These are phyloP conservation scores for Trichoderma parareesei DNA, from an alignment of 495 filamentous ascomycete species.

Conservation along the genomic window DNA sequence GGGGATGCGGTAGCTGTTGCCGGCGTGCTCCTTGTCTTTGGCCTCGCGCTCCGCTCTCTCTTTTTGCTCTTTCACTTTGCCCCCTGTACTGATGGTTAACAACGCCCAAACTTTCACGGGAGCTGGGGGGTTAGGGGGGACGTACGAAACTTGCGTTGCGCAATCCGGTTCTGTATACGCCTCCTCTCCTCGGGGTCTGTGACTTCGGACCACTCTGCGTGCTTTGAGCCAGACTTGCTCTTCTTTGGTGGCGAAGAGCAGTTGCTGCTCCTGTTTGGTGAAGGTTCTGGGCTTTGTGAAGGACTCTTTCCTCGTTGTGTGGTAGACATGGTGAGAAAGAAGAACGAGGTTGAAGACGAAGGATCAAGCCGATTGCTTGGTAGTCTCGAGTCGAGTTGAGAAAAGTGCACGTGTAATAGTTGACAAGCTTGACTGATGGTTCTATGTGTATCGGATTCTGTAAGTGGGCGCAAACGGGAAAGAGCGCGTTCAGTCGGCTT, in stretches of 20 bases:
- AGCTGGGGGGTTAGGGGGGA: conserved; percentile 13
- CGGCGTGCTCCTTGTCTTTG: conserved; percentile 48
- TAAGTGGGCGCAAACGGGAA: neutral
- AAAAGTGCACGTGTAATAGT: no score
- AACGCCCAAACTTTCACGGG: conserved; percentile 15
- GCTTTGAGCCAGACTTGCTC: conserved; percentile 18
- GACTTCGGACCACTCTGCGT: conserved; percentile 53
- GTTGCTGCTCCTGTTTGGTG: neutral
- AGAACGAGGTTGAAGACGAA: neutral
- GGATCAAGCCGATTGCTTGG: no score
- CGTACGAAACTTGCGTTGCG: conserved; percentile 54
- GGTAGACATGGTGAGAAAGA: neutral
- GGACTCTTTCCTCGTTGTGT: neutral
- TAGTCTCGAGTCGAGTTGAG: no score
- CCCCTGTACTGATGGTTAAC: conserved; percentile 32
- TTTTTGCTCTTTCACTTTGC: conserved; percentile 49
- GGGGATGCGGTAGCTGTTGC: conserved; percentile 46
- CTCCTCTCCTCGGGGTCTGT: conserved; percentile 51
- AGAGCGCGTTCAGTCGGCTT: no score
- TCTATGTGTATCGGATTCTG: neutral
- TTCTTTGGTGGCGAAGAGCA: neutral
- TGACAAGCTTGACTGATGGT: no score
- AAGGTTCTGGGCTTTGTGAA: neutral
- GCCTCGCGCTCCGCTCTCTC: conserved; percentile 49
- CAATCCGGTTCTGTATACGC: conserved; percentile 53